Percentiles rank a stretch among this genome's conserved stretches.
Evolutionary conservation across 805 yeast genomes (phyloP).

Genomic region (Yamadazyma akitaensis): DNA sequence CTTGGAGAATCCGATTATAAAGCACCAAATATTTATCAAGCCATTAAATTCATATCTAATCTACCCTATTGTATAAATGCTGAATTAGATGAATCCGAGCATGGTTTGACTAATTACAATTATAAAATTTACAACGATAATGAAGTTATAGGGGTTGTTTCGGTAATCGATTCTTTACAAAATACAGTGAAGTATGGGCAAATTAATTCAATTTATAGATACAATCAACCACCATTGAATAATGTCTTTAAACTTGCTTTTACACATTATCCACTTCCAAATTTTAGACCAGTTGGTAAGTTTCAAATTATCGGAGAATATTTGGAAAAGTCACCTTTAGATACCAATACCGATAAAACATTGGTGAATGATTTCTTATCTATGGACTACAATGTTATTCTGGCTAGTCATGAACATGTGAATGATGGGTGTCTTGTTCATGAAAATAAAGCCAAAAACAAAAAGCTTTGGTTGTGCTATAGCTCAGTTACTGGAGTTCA

Average conservation of each 20-base stretch:
- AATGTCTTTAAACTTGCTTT: conserved; percentile 28
- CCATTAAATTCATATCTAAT: conserved; percentile 23
- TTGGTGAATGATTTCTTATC: conserved; percentile 32
- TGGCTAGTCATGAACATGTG: conserved; percentile 44
- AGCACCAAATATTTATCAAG: conserved; percentile 7
- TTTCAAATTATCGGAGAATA: conserved; percentile 38
- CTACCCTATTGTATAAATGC: conserved; percentile 38
- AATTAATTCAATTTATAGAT: conserved; percentile 31
- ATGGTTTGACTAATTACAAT: conserved; percentile 39
- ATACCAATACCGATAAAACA: conserved; percentile 25
- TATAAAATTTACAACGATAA: conserved; percentile 19
- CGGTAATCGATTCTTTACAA: conserved; percentile 33
- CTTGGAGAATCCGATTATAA: conserved; percentile 37
- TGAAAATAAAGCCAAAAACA: neutral
- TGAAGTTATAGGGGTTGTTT: conserved; percentile 22
- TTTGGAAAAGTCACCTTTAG: conserved; percentile 34
- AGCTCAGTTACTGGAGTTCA: conserved; percentile 37
- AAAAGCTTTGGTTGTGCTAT: conserved; percentile 36
- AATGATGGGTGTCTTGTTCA: conserved; percentile 40
- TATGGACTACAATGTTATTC: conserved; percentile 34
- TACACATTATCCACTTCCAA: conserved; percentile 41
- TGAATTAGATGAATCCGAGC: neutral
- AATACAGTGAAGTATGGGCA: conserved; percentile 30
- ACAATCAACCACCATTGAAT: conserved; percentile 12
- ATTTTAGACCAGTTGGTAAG: conserved; percentile 38